A percentile compares a stretch with the other conserved stretches of the same genome.
These are phyloP conservation scores for Magnolia sinica DNA, from an alignment of 164 flowering plant genomes.

Conservation along the genomic window DNA sequence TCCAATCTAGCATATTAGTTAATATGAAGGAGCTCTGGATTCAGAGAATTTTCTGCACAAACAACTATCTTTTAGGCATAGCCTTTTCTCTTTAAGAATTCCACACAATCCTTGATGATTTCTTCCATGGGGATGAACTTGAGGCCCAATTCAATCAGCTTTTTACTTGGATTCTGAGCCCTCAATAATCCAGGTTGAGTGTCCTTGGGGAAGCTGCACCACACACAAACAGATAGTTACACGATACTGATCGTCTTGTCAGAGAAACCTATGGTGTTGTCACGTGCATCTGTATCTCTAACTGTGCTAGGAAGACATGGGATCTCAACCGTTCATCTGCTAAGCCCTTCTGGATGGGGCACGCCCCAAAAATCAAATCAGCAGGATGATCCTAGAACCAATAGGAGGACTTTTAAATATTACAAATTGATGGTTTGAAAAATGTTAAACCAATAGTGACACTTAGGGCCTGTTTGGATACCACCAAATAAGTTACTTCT, in stretches of 20 bases:
- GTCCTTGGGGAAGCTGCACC: conserved; percentile 59
- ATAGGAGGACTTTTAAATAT: too few species aligned
- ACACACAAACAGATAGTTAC: background rate
- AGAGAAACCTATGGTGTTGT: background rate
- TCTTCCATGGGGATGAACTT: conserved; percentile 76
- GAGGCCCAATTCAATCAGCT: conserved; percentile 79
- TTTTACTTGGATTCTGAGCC: conserved; percentile 48
- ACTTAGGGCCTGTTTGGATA: too few species aligned
- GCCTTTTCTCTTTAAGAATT: conserved; percentile 70
- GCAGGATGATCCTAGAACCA: too few species aligned
- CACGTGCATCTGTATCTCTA: background rate
- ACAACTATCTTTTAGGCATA: conserved; percentile 38
- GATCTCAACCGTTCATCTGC: background rate
- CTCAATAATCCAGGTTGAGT: conserved; percentile 79
- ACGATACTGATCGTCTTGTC: background rate
- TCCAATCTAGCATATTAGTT: too few species aligned
- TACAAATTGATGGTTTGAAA: too few species aligned
- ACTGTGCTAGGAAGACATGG: background rate
- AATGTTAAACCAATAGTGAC: too few species aligned
- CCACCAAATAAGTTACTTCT: too few species aligned
- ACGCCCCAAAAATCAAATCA: too few species aligned
- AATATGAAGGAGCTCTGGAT: too few species aligned
- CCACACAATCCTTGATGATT: conserved; percentile 76
- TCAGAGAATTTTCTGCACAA: too few species aligned
- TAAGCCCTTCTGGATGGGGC: too few species aligned